These are phyloP conservation scores for Phylloporus gajari DNA, from an alignment of 1,284 basidiomycete genomes.

Conservation along the genomic window DNA sequence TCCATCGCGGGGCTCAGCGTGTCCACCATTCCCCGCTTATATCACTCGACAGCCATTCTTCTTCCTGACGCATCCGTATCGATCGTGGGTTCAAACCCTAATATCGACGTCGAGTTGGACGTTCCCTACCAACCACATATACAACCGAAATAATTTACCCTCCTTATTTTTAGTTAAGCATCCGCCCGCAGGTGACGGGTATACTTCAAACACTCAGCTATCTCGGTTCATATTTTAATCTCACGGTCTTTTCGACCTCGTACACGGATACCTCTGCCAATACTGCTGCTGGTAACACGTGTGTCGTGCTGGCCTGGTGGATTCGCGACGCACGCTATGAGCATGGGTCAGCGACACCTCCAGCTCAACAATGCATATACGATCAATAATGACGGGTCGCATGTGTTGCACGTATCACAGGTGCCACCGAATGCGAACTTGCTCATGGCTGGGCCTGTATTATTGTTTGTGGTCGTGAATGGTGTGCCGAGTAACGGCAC, in stretches of 20 bases:
- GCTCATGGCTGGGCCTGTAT: neutral
- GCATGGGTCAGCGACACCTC: neutral
- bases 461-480: no score
- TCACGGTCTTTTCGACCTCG: constrained; percentile 60
- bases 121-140: constrained; percentile 82
- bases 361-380: no score
- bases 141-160: constrained; percentile 89
- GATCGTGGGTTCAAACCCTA: constrained; percentile 68
- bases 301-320: neutral
- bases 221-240: constrained; percentile 80
- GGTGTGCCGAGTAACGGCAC: no score
- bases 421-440: neutral
- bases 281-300: constrained; percentile 21
- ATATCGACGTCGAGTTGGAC: constrained; percentile 59
- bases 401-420: neutral
- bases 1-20: constrained; percentile 62
- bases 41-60: constrained; percentile 87
- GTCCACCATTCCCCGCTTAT: constrained; percentile 77
- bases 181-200: constrained; percentile 77
- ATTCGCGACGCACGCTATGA: neutral
- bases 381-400: no score
- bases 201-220: constrained; percentile 83
- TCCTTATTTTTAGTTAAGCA: no score
- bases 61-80: constrained; percentile 88
- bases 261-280: constrained; percentile 57